Conservation (phyloP, 1,284 basidiomycete species). For the Trichosporon inkin region DNA sequence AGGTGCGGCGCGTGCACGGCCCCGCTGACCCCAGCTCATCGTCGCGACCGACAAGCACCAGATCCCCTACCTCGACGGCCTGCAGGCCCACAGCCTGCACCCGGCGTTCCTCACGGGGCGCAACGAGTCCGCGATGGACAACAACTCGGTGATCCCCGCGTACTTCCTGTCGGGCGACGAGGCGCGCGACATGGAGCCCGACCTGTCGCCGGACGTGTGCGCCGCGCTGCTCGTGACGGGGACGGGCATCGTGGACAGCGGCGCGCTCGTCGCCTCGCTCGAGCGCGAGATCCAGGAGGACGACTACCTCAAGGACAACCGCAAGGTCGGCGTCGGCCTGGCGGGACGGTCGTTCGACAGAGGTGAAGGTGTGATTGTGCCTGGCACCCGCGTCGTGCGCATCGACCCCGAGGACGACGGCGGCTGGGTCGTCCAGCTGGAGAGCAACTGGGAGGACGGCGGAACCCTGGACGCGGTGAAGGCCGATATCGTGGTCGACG, state of each 20-base stretch:
- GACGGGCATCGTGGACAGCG: conserved; percentile 89
- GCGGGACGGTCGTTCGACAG: conserved; percentile 15
- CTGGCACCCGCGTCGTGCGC: conserved; percentile 80
- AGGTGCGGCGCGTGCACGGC: conserved; percentile 49
- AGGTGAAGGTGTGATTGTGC: conserved; percentile 65
- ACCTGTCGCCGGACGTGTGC: conserved; percentile 65
- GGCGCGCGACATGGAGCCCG: conserved; percentile 73
- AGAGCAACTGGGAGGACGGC: conserved; percentile 61
- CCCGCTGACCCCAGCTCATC: conserved; percentile 56
- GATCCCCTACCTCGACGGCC: conserved; percentile 62
- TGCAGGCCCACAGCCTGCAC: conserved; percentile 62
- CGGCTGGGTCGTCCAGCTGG: conserved; percentile 60
- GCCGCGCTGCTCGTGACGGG: conserved; percentile 75
- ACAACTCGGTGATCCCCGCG: conserved; percentile 58
- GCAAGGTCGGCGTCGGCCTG: conserved; percentile 50
- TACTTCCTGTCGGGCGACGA: conserved; percentile 67
- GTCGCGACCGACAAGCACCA: conserved; percentile 66
- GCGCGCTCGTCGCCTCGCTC: conserved; percentile 71
- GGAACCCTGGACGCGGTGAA: conserved; percentile 64
- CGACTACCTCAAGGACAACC: conserved; percentile 28
- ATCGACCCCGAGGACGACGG: conserved; percentile 59
- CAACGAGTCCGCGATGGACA: conserved; percentile 9
- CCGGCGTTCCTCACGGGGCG: conserved; percentile 29
- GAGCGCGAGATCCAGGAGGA: conserved; percentile 64
- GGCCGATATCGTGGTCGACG: conserved; percentile 80